Base-by-base conservation (phyloP, 176 grass and related monocot species). In the Thalia dealbata region DNA sequence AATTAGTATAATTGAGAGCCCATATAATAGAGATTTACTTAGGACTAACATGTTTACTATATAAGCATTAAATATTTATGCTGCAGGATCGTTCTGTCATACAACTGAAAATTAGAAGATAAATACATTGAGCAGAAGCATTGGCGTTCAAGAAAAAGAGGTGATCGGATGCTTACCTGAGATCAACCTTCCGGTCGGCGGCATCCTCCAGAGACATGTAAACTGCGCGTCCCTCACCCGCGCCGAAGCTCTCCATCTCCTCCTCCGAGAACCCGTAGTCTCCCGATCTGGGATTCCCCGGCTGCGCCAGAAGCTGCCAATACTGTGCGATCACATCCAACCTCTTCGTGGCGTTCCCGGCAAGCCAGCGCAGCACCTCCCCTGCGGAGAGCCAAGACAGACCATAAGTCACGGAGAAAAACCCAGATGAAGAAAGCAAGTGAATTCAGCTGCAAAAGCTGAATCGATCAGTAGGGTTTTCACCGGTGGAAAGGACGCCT, bases 311-410 rank as follows among this genome's bases (percentile, higher is more conserved):
- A 32, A 97, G 61, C 63, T 97, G 89, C 93, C 93, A 92, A 30
- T 97, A 92, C 58, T 97, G 93, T 35, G 80, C 93, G 46, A 91
- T 84, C 25, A 97, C 75, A 25, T 92, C 93, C 64, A 97, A 70
- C 38, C 35, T 88, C 78, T 82, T 44, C 0, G 93, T 90, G 0
- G 93, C 75, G 25, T 97, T 97, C n/a, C 93, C 89, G 0, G 93
- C 88, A 25, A 97, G 54, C 93, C 93, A 97, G 72, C 85, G 82
- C 15, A 97, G 66, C 48, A 97, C 93, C 4, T 97, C 93, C 67
- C 73, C 89, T 97, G 72, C 10, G 1, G 29, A 7, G 21, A 69
- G 27, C 41, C 45, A 26, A 61, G 56, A n/a, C n/a, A n/a, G n/a
- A 80, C 29, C 59, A 48, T 45, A 27, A 46, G 18, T 10, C 69